These are phyloP conservation scores for Macrophomina tecta DNA, from an alignment of 2,329 filamentous ascomycete species.

Conservation along the genomic window DNA sequence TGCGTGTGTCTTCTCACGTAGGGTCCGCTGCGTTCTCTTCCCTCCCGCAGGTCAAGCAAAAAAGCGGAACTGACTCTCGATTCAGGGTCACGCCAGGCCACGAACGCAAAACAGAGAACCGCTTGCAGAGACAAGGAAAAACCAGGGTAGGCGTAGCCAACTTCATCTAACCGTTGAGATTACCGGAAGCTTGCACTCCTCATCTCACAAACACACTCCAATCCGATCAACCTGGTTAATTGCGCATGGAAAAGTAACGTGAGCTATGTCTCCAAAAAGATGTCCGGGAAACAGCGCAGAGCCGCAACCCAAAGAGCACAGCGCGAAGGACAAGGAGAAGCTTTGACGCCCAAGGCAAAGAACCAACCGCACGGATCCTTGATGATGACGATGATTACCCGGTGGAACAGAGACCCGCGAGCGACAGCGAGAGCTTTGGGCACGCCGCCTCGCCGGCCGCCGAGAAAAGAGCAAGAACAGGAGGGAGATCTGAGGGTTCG, in stretches of 20 bases:
- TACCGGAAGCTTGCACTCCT: background rate
- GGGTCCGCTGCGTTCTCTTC: background rate
- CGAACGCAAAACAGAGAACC: too few relatives aligned
- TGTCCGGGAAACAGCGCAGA: background rate
- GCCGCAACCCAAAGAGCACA: too few relatives aligned
- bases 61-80: background rate
- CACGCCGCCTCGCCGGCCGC: background rate
- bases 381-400: background rate
- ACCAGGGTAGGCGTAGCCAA: background rate
- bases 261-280: background rate
- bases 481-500: slow-evolving; percentile 6
- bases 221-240: background rate
- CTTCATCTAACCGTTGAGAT: slow-evolving; percentile 3
- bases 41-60: background rate
- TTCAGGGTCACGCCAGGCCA: background rate
- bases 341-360: background rate
- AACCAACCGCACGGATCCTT: slow-evolving; percentile 11
- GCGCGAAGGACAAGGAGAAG: background rate
- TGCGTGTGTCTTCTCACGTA: background rate
- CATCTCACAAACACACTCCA: background rate
- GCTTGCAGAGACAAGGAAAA: background rate
- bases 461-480: background rate
- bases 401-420: background rate
- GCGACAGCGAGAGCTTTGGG: background rate
- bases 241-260: background rate